Evolutionary conservation across 176 grass and related monocot species (phyloP).

Genomic region (Miscanthus lutarioriparius): DNA sequence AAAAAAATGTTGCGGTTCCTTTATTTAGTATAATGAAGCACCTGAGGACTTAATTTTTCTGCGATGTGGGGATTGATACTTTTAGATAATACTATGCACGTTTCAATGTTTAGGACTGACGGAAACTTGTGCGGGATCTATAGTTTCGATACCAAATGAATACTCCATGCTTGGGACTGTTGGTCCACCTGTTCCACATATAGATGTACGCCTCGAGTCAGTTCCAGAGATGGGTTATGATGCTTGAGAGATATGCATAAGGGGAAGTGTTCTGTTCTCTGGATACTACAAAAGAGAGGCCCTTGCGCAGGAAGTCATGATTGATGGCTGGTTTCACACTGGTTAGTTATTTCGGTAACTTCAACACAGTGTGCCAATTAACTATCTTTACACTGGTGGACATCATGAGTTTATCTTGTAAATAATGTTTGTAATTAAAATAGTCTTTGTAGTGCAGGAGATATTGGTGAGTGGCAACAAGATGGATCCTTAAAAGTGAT

Average conservation of each 20-base stretch:
- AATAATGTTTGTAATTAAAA: constrained; percentile 6
- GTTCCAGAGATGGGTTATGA: constrained; percentile 93
- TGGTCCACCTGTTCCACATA: constrained; percentile 65
- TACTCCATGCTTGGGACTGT: constrained; percentile 81
- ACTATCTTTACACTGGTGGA: constrained; percentile 5
- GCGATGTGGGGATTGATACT: neutral
- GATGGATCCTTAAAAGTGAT: constrained; percentile 88
- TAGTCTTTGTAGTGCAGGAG: constrained; percentile 54
- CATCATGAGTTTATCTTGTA: neutral
- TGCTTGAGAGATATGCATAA: constrained; percentile 84
- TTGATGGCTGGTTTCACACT: constrained; percentile 99
- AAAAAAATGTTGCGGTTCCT: constrained; percentile 11
- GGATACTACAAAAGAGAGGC: constrained; percentile 95
- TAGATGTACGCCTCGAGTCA: constrained; percentile 77
- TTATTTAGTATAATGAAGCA: neutral
- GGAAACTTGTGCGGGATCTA: constrained; percentile 80
- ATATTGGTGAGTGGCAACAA: constrained; percentile 93
- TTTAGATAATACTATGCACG: constrained; percentile 1
- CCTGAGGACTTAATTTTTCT: neutral
- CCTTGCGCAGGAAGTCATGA: constrained; percentile 70
- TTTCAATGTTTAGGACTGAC: constrained; percentile 71
- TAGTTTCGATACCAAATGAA: constrained; percentile 69
- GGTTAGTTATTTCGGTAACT: constrained; percentile 51
- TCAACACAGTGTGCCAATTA: neutral
- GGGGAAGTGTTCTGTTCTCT: constrained; percentile 73